Evolutionary conservation across 495 filamentous ascomycete species (phyloP), one percentile per base, ranked within the genome.

Genomic region (Pyrenopolyporus hunteri): DNA sequence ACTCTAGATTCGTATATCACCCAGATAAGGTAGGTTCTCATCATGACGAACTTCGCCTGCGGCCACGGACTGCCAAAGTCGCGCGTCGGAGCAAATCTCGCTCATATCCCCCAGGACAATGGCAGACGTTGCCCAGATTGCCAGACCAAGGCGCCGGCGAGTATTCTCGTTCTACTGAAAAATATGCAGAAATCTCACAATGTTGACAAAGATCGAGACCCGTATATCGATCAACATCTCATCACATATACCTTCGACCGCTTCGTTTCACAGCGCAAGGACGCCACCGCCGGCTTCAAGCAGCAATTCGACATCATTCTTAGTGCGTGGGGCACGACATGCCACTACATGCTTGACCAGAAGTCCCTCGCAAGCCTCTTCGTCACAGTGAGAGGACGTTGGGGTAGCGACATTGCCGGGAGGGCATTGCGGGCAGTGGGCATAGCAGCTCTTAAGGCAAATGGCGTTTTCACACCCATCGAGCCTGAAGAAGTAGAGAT

Each of bases 1-100:
- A n/a, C n/a, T n/a, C n/a, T n/a, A n/a, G n/a, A n/a, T n/a, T n/a
- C n/a, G n/a, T n/a, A n/a, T n/a, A n/a, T n/a, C n/a, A n/a, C n/a
- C n/a, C n/a, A n/a, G n/a, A n/a, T n/a, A 28, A 32, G 82, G 32
- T 32, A 31, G 31, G 25, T 19, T 14, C 39, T 14, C 47, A 52
- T 26, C 1, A 64, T 64, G 60, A 14, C 54, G 3, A 14, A 10
- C 16, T 64, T 58, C 23, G 17, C 17, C 13, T 64, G 61, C 28
- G 55, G 55, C 6, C 61, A 64, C 14, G 11, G 11, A 19, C 43
- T 64, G 17, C 49, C 58, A n/a, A 59, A 55, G 8, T 58, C 54
- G 0, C 61, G 61, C n/a, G 39, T 64, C 10, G 61, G 61, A 4
- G 61, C 28, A 0, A 54, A 59, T 8, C 55, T 64, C 6, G 28